phyloP scores from a whole-genome alignment of 2,329 filamentous ascomycete species.

The Trichoderma guizhouense region DNA sequence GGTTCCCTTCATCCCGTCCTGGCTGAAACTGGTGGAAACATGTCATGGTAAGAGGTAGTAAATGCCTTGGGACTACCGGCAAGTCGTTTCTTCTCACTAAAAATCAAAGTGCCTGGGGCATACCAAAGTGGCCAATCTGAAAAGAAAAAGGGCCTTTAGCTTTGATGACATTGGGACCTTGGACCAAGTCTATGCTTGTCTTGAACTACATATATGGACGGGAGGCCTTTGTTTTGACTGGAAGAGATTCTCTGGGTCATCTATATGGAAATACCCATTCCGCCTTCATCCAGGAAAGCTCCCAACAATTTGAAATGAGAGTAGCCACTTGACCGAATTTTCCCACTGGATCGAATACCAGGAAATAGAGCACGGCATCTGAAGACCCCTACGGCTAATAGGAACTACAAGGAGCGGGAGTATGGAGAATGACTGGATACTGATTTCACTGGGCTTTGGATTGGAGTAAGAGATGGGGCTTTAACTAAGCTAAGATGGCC shows the following conservation, averaged over 20 bases:
- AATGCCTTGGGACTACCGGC: neutral
- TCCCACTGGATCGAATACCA: neutral
- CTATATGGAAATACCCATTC: neutral
- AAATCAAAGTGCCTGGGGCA: constrained; percentile 2
- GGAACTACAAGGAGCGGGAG: neutral
- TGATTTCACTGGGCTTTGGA: neutral
- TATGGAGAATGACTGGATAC: neutral
- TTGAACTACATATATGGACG: neutral
- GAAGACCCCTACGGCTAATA: neutral
- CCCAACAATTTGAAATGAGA: neutral
- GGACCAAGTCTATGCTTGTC: neutral
- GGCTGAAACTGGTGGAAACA: neutral
- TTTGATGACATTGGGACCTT: neutral
- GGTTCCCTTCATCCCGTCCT: neutral
- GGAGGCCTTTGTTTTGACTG: neutral
- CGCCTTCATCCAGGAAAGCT: neutral
- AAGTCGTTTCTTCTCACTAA: neutral
- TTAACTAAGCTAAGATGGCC: too few species aligned
- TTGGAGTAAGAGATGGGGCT: neutral
- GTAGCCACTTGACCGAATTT: neutral
- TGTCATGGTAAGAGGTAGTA: neutral
- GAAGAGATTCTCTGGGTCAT: neutral
- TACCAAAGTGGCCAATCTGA: neutral
- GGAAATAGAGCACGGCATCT: neutral
- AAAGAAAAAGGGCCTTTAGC: neutral